Conservation (phyloP, 192 early-diverging fungal species). For the Coemansia sp. region DNA sequence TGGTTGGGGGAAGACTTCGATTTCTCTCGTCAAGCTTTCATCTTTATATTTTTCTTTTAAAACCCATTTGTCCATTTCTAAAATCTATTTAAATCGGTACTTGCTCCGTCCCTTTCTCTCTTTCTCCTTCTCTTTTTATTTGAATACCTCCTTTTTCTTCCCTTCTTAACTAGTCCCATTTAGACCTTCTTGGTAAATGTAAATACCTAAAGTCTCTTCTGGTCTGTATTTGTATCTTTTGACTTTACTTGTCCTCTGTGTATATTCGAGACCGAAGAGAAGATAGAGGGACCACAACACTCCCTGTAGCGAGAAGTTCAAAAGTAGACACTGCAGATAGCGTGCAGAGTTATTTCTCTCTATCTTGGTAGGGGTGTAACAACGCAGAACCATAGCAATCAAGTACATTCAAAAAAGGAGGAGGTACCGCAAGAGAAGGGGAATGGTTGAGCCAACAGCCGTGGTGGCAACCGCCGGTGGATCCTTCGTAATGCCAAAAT, state of each 20-base stretch:
- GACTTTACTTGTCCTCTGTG: neutral
- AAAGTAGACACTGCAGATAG: neutral
- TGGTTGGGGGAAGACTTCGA: too few species aligned
- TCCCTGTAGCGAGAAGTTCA: too few species aligned
- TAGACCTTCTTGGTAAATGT: neutral
- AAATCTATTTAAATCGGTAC: neutral
- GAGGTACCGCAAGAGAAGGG: too few species aligned
- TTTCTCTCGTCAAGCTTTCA: neutral
- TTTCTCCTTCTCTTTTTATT: neutral
- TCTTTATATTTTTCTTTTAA: neutral
- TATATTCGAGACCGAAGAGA: neutral
- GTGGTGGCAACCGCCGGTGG: neutral
- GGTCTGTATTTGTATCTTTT: neutral
- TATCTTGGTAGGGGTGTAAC: neutral
- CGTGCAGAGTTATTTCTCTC: neutral
- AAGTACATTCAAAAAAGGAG: neutral
- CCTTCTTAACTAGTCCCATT: neutral
- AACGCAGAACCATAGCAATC: neutral
- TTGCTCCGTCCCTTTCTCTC: neutral
- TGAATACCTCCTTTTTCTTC: neutral
- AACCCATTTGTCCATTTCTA: neutral
- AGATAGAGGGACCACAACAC: neutral
- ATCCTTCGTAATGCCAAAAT: constrained; percentile 33
- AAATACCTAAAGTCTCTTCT: neutral
- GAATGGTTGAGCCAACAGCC: neutral